Base-by-base conservation (phyloP, 441 rosid genomes). In the Theobroma grandiflorum region DNA sequence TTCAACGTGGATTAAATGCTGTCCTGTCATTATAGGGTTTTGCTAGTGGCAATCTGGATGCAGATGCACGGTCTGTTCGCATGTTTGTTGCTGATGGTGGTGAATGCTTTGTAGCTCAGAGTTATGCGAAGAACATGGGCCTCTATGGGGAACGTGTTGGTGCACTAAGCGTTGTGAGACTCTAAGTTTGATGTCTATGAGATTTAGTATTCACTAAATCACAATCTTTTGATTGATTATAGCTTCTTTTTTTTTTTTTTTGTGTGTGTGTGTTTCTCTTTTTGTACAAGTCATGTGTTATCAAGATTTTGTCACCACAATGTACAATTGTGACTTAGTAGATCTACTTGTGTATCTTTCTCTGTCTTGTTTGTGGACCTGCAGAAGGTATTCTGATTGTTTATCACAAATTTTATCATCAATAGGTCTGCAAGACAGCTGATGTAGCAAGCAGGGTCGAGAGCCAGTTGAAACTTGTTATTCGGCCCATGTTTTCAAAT, bases 121-220 rank as follows among this genome's bases (percentile, higher is more conserved):
- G 98, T 86, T 97, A 92, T 80, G 97, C 99, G 15, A 97, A 95
- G 88, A 97, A 93, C 87, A 90, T 95, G 99, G 99, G 99, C 33
- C 99, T 97, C 38, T 97, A 97, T 77, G 99, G 98, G 64, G 99
- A 95, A 82, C 91, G 98, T 79, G 95, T 93, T 77, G 99, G 99
- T 86, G 98, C 99, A 67, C 92, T 97, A 80, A 95, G 98, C 90
- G 89, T 97, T 83, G 99, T 97, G 91, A 81, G 93, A 55, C 62
- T 33, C 49, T 77, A 71, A 31, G 35, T 35, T 42, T 43, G 62
- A 67, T 42, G 22, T 4, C 37, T 20, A 38, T 67, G 50, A 31
- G 18, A 40, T 16, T 43, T 22, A 18, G 35, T 4, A 67, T 20
- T 22, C 18, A 26, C 35, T 43, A 42, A 20, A 43, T 38, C 12